Percentiles rank a stretch among this genome's conserved stretches.
These are phyloP conservation scores for Poa annua DNA, from an alignment of 176 grass and related monocot species.

Conservation along the genomic window DNA sequence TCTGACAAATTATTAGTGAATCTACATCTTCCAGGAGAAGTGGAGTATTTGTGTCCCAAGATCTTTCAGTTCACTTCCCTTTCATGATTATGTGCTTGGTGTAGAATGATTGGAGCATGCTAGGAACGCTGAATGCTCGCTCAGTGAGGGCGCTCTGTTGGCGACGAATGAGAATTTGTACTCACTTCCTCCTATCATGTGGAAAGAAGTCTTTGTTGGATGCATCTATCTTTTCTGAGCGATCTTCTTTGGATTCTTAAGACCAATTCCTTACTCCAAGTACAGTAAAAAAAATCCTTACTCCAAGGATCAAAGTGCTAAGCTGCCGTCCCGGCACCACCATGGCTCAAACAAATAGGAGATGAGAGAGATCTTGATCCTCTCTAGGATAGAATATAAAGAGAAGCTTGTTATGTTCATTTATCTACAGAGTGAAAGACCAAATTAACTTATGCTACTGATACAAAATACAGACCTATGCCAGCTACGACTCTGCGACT, in stretches of 20 bases:
- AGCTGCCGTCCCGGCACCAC: background rate
- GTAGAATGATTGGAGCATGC: background rate
- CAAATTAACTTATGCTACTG: background rate
- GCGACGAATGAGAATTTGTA: background rate
- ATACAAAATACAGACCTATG: background rate
- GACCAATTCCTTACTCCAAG: background rate
- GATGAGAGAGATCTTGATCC: background rate
- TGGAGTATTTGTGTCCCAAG: background rate
- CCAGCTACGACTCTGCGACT: background rate
- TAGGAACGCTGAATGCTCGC: background rate
- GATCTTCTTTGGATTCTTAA: background rate
- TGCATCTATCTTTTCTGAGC: background rate
- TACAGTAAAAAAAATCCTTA: no score
- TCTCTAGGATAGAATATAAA: constrained; percentile 26
- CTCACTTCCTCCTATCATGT: background rate
- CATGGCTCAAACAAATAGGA: background rate
- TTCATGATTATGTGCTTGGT: no score
- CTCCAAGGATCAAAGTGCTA: background rate
- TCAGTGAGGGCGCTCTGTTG: background rate
- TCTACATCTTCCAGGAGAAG: no score
- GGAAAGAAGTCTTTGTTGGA: background rate
- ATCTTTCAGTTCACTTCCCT: no score
- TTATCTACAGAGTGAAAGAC: constrained; percentile 2
- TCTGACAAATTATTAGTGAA: no score
- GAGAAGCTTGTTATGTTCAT: background rate